These are phyloP conservation scores for Scolecobasidium constrictum DNA, from an alignment of 2,329 filamentous ascomycete species.

Conservation along the genomic window DNA sequence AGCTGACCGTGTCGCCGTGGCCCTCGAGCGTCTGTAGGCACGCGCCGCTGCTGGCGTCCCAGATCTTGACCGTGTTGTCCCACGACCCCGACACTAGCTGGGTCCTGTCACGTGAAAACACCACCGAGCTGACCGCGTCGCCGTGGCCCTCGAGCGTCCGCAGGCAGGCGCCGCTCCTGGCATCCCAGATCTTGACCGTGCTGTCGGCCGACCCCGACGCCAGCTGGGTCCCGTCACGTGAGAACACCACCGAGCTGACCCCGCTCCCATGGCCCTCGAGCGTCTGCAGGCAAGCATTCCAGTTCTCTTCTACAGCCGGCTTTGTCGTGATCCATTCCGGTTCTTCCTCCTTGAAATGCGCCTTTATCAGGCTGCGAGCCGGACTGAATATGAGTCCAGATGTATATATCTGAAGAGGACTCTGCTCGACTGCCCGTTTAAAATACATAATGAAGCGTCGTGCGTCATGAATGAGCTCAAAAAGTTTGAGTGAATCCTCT, in stretches of 20 bases:
- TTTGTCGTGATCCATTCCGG: constrained; percentile 12
- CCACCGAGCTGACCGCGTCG: constrained; percentile 3
- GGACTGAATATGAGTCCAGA: constrained; percentile 17
- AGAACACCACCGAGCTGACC: constrained; percentile 9
- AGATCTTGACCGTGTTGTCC: constrained; percentile 8
- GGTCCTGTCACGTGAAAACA: constrained; percentile 7
- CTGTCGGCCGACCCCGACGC: constrained; percentile 9
- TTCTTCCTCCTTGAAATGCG: constrained; percentile 14
- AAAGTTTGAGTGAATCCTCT: neutral
- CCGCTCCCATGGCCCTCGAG: constrained; percentile 8
- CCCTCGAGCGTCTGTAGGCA: constrained; percentile 13
- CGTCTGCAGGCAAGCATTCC: constrained; percentile 10
- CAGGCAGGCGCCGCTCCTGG: neutral
- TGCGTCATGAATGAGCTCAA: constrained; percentile 11
- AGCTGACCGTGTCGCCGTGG: constrained; percentile 7
- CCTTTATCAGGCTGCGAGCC: constrained; percentile 12
- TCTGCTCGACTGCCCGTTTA: constrained; percentile 14
- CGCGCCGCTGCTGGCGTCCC: constrained; percentile 6
- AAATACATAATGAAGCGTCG: constrained; percentile 17
- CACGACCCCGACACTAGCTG: constrained; percentile 9
- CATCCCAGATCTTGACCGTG: constrained; percentile 9
- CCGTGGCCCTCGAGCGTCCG: constrained; percentile 4
- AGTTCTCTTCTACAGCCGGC: constrained; percentile 11
- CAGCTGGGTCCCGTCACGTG: constrained; percentile 5
- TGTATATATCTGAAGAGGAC: constrained; percentile 17